Conservation (phyloP, 805 yeast species). For the Candida hungchunana region DNA sequence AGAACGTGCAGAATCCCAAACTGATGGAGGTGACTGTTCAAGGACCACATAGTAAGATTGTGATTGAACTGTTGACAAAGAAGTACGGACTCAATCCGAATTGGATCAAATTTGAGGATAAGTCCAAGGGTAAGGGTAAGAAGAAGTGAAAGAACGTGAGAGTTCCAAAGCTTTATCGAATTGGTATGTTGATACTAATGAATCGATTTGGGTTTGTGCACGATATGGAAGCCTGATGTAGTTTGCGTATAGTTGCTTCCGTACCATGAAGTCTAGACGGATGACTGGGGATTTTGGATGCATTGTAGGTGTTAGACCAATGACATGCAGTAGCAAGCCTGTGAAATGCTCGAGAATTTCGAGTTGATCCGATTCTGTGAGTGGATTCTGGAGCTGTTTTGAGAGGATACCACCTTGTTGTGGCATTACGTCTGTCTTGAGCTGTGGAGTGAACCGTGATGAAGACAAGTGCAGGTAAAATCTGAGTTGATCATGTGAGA, state of each 20-base stretch:
- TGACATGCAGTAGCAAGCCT: constrained; percentile 7
- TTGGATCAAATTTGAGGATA: constrained; percentile 66
- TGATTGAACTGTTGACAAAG: constrained; percentile 51
- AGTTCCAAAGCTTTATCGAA: constrained; percentile 10
- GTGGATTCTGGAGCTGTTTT: constrained; percentile 2
- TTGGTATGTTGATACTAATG: background rate
- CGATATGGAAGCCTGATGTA: constrained; percentile 1
- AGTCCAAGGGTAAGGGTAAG: constrained; percentile 51
- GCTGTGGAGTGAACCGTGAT: background rate
- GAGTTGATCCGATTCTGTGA: constrained; percentile 13
- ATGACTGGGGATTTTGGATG: constrained; percentile 15
- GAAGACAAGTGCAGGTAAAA: constrained; percentile 2
- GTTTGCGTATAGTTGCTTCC: constrained; percentile 12
- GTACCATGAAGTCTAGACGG: constrained; percentile 14
- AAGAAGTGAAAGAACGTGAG: constrained; percentile 26
- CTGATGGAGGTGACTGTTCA: constrained; percentile 76
- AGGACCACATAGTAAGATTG: constrained; percentile 75
- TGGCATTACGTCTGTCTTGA: background rate
- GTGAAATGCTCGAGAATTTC: constrained; percentile 11
- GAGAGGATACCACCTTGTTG: constrained; percentile 3
- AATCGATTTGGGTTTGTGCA: background rate
- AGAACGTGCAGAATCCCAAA: constrained; percentile 50
- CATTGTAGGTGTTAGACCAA: constrained; percentile 12
- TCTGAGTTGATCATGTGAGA: constrained; percentile 3
- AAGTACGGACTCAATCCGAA: constrained; percentile 58